phyloP scores from a whole-genome alignment of 2,329 filamentous ascomycete species.

The Coleophoma crateriformis region DNA sequence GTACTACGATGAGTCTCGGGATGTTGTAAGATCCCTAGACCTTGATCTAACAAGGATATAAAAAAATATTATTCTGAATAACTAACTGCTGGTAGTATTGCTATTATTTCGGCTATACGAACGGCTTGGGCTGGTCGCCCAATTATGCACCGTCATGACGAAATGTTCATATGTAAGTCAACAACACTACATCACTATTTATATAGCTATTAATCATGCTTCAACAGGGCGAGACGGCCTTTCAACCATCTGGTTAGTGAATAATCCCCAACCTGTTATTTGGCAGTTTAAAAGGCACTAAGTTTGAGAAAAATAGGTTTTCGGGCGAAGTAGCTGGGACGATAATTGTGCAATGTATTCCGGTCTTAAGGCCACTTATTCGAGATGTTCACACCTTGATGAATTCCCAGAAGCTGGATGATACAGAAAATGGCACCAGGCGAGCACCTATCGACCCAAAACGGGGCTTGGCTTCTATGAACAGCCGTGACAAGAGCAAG shows the following conservation, averaged over 20 bases:
- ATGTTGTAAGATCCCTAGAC: conserved; percentile 30
- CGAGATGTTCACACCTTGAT: conserved; percentile 33
- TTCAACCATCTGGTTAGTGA: conserved; percentile 34
- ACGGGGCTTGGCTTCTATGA: not conserved
- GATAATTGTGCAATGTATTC: conserved; percentile 49
- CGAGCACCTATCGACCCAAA: not conserved
- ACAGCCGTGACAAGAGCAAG: not conserved
- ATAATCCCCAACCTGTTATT: not conserved
- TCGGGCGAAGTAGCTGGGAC: conserved; percentile 47
- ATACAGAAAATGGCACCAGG: not conserved
- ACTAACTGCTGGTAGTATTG: conserved; percentile 27
- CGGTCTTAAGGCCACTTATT: conserved; percentile 42
- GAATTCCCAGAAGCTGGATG: conserved; percentile 19
- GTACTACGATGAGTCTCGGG: conserved; percentile 44
- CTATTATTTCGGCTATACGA: conserved; percentile 40
- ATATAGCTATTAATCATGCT: not conserved
- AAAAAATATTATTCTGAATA: no score
- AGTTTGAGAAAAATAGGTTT: conserved; percentile 23
- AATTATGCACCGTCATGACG: conserved; percentile 32
- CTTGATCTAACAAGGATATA: not conserved
- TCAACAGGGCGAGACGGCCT: conserved; percentile 33
- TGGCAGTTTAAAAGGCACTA: not conserved
- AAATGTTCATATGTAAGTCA: conserved; percentile 37
- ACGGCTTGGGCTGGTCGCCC: conserved; percentile 44
- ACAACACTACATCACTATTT: conserved; percentile 4